Conservation (phyloP, 495 filamentous ascomycete genomes). For the Neurospora sp. region DNA sequence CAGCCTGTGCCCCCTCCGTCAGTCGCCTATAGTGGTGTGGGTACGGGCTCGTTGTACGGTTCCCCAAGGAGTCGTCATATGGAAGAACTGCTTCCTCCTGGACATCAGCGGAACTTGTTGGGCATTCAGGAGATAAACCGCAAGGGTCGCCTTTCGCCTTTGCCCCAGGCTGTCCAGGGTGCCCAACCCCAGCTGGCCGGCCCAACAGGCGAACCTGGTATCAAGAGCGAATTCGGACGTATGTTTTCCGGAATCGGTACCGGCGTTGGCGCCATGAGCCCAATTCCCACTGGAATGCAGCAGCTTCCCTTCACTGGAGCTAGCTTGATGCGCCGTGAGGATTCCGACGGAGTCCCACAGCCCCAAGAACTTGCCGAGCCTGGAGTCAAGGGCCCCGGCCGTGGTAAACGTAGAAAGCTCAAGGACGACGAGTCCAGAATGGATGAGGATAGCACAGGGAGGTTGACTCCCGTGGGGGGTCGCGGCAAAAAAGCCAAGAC, state of each 20-base stretch:
- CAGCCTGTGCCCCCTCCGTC: slow-evolving; percentile 32
- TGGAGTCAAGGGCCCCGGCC: slow-evolving; percentile 25
- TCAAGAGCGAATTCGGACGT: slow-evolving; percentile 84
- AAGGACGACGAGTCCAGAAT: slow-evolving; percentile 50
- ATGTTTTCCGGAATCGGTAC: slow-evolving; percentile 89
- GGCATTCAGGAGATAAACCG: slow-evolving; percentile 56
- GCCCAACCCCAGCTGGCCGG: slow-evolving; percentile 70
- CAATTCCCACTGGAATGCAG: slow-evolving; percentile 33
- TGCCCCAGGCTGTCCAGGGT: slow-evolving; percentile 87
- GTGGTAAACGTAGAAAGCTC: slow-evolving; percentile 47
- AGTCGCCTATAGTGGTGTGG: slow-evolving; percentile 30
- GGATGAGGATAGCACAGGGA: slow-evolving; percentile 49
- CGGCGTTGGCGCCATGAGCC: slow-evolving; percentile 58
- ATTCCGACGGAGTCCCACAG: slow-evolving; percentile 27
- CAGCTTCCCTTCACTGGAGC: slow-evolving; percentile 34
- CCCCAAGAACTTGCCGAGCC: slow-evolving; percentile 21
- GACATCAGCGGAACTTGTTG: slow-evolving; percentile 40
- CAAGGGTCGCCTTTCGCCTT: slow-evolving; percentile 58
- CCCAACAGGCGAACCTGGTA: slow-evolving; percentile 66
- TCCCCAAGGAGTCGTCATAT: slow-evolving; percentile 33
- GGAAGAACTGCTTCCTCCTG: slow-evolving; percentile 47
- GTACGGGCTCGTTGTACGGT: slow-evolving; percentile 25
- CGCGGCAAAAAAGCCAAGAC: slow-evolving; percentile 49
- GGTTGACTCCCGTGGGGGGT: slow-evolving; percentile 39
- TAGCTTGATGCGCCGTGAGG: slow-evolving; percentile 34